These are phyloP conservation scores for Boletus subparvulus DNA, from an alignment of 768 basidiomycete species.

Conservation along the genomic window DNA sequence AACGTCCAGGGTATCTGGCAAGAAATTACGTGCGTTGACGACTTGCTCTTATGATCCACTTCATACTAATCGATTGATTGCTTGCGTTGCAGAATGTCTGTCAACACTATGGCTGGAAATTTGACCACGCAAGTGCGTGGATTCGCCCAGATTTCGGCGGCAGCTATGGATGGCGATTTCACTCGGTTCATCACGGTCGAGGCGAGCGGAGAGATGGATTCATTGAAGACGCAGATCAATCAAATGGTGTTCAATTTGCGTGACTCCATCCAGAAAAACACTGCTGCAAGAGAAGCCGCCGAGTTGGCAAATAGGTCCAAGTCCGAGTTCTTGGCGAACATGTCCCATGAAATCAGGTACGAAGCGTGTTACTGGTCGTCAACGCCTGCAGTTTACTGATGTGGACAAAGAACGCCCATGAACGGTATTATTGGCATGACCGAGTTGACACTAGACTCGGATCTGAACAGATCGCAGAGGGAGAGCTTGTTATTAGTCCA, in stretches of 20 bases:
- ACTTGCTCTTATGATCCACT: not conserved
- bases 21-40: constrained; percentile 82
- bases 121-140: constrained; percentile 98
- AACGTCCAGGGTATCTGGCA: constrained; percentile 99
- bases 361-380: constrained; percentile 26
- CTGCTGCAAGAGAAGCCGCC: constrained; percentile 93
- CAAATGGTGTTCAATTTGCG: constrained; percentile 99
- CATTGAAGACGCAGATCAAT: constrained; percentile 97
- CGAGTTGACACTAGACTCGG: constrained; percentile 93
- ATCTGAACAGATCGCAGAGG: constrained; percentile 89
- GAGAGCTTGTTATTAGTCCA: constrained; percentile 96
- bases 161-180: constrained; percentile 98
- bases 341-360: constrained; percentile 94
- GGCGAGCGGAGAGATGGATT: constrained; percentile 98
- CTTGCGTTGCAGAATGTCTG: constrained; percentile 64
- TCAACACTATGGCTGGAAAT: constrained; percentile 97
- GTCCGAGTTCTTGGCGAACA: constrained; percentile 98
- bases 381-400: constrained; percentile 9
- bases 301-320: constrained; percentile 97
- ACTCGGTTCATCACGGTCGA: constrained; percentile 99
- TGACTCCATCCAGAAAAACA: constrained; percentile 98
- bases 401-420: constrained; percentile 85
- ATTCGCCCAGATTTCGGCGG: constrained; percentile 97
- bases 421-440: constrained; percentile 99
- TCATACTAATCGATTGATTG: not conserved